Conservation (phyloP, 2,329 filamentous ascomycete genomes). For the Cercospora sojina region DNA sequence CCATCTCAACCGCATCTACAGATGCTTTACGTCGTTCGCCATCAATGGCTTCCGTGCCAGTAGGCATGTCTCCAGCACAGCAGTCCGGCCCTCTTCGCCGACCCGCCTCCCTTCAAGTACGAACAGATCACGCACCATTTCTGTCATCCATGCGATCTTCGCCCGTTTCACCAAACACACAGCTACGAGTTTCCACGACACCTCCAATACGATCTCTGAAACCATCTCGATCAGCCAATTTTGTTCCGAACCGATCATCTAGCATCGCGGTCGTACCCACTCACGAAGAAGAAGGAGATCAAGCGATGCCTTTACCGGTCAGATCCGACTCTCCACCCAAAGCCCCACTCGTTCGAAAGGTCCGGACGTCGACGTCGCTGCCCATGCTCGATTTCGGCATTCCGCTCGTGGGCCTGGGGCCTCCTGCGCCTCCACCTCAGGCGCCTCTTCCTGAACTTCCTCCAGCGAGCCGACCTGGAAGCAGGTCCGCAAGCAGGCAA, state of each 20-base stretch:
- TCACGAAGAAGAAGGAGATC: conserved; percentile 24
- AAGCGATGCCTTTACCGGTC: conserved; percentile 19
- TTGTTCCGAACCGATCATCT: conserved; percentile 1
- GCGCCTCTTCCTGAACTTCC: conserved; percentile 43
- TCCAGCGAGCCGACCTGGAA: conserved; percentile 13
- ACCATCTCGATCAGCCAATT: conserved; percentile 30
- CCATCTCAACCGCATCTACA: background rate
- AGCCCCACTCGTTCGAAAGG: conserved; percentile 30
- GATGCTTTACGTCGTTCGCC: conserved; percentile 17
- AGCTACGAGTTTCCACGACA: conserved; percentile 20
- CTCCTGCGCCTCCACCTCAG: conserved; percentile 48
- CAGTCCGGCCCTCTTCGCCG: conserved; percentile 37
- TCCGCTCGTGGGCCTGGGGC: conserved; percentile 44
- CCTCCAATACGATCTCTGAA: conserved; percentile 35
- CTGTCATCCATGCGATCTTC: conserved; percentile 35
- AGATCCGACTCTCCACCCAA: conserved; percentile 15
- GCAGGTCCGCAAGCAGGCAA: conserved; percentile 16
- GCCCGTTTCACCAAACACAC: conserved; percentile 35
- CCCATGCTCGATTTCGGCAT: conserved; percentile 38
- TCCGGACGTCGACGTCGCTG: conserved; percentile 29
- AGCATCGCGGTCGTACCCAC: conserved; percentile 7
- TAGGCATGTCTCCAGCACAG: background rate
- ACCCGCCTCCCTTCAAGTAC: conserved; percentile 47
- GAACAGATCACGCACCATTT: conserved; percentile 46
- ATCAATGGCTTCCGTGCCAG: conserved; percentile 11